Conservation (phyloP, 2,329 filamentous ascomycete genomes). For the Coniochaeta prunicola region DNA sequence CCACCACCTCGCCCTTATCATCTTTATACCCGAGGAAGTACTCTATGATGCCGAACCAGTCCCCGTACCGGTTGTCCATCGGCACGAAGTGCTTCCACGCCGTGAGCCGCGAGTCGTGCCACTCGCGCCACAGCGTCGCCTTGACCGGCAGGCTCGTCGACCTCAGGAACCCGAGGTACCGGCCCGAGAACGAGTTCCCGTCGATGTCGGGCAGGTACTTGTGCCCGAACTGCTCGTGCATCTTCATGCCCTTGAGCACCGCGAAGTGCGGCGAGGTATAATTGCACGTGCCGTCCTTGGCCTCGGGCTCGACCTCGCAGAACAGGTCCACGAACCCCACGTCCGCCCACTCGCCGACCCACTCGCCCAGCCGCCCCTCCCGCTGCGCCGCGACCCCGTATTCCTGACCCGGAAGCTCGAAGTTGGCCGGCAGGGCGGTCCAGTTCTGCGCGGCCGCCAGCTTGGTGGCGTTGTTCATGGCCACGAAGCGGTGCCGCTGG, state of each 20-base stretch:
- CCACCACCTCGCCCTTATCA: too few species aligned
- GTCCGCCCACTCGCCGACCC: constrained; percentile 42
- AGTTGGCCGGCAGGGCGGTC: constrained; percentile 39
- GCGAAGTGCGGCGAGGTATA: constrained; percentile 42
- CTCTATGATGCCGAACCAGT: constrained; percentile 66
- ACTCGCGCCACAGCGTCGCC: constrained; percentile 70
- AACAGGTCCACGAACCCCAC: constrained; percentile 48
- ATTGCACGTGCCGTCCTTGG: constrained; percentile 30
- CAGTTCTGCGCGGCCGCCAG: constrained; percentile 40
- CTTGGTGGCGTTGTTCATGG: constrained; percentile 62
- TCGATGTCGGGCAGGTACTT: constrained; percentile 75
- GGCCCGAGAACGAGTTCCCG: constrained; percentile 63
- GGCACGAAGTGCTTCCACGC: constrained; percentile 79
- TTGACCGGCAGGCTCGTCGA: constrained; percentile 69
- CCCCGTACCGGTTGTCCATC: constrained; percentile 66
- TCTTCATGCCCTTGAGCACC: constrained; percentile 27
- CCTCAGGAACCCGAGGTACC: constrained; percentile 61
- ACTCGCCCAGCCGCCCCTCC: constrained; percentile 36
- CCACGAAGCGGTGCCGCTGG: constrained; percentile 67
- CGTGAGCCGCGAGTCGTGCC: constrained; percentile 69
- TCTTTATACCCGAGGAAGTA: constrained; percentile 60
- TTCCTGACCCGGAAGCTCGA: constrained; percentile 38
- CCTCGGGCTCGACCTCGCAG: constrained; percentile 32
- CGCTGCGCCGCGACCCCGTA: constrained; percentile 41
- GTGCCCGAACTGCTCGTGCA: constrained; percentile 48